A percentile compares a stretch with the other conserved stretches of the same genome.
Evolutionary conservation across 345 rosid species (phyloP).

Genomic region (Brassica juncea): DNA sequence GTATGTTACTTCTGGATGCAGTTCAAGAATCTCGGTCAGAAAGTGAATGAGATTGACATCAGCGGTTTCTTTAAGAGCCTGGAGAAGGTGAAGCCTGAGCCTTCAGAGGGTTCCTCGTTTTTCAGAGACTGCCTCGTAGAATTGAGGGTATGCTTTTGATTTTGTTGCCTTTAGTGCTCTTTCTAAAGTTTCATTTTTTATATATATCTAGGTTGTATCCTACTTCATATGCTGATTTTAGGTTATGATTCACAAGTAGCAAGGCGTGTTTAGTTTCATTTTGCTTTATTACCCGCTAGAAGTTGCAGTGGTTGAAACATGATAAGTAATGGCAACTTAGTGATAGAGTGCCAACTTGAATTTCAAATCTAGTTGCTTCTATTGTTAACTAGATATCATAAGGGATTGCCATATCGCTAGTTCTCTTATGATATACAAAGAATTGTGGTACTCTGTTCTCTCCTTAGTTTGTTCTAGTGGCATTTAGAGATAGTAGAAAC

Average conservation of each 20-base stretch:
- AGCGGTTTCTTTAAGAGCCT: slow-evolving; percentile 63
- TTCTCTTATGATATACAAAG: neutral
- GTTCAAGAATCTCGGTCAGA: slow-evolving; percentile 74
- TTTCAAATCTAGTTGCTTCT: neutral
- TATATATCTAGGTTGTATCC: neutral
- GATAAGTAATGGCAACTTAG: neutral
- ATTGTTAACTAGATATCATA: neutral
- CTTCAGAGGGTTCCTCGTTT: slow-evolving; percentile 78
- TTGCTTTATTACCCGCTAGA: slow-evolving; percentile 2
- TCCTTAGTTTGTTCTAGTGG: slow-evolving; percentile 5
- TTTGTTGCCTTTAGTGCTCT: neutral
- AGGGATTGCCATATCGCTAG: neutral
- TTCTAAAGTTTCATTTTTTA: neutral
- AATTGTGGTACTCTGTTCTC: neutral
- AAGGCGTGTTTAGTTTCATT: neutral
- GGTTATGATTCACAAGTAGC: neutral
- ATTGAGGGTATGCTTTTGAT: slow-evolving; percentile 70
- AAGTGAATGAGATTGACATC: slow-evolving; percentile 74
- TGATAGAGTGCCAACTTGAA: neutral
- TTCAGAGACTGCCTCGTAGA: slow-evolving; percentile 77
- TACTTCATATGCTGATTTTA: neutral
- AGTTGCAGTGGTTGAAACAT: neutral
- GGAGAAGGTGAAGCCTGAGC: slow-evolving; percentile 63
- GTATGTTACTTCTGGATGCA: slow-evolving; percentile 39
- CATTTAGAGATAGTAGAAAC: neutral